Conservation (phyloP, 2,329 filamentous ascomycete species). For the Colletotrichum camelliae region DNA sequence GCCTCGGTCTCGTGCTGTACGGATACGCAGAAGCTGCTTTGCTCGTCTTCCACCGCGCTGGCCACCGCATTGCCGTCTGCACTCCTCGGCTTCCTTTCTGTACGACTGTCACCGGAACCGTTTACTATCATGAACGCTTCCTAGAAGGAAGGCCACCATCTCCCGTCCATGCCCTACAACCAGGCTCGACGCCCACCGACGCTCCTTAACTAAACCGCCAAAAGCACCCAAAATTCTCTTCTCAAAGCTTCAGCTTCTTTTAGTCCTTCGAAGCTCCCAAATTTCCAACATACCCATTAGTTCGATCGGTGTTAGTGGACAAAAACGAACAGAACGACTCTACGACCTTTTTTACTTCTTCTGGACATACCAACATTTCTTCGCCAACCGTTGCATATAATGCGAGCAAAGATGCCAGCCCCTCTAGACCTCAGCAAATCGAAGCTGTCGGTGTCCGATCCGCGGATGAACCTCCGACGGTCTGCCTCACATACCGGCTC, state of each 20-base stretch:
- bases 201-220: constrained; percentile 7
- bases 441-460: constrained; percentile 59
- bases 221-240: constrained; percentile 7
- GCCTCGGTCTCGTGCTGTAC: constrained; percentile 18
- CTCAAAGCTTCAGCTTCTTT: constrained; percentile 2
- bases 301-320: neutral
- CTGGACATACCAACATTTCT: neutral
- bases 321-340: constrained; percentile 6
- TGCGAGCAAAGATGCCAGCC: constrained; percentile 45
- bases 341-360: constrained; percentile 18
- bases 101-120: constrained; percentile 9
- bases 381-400: constrained; percentile 8
- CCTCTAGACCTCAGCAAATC: constrained; percentile 49
- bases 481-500: constrained; percentile 57
- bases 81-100: neutral
- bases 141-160: constrained; percentile 17
- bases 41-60: constrained; percentile 11
- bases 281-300: constrained; percentile 19
- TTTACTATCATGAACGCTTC: constrained; percentile 19
- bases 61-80: constrained; percentile 18
- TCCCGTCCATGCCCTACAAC: constrained; percentile 6
- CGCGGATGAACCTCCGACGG: constrained; percentile 64
- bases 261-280: neutral
- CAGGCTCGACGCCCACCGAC: constrained; percentile 20
- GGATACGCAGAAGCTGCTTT: constrained; percentile 10